Evolutionary conservation across 2,329 filamentous ascomycete species (phyloP), one percentile per base, ranked within the genome.

Genomic region (Pseudocercospora cruenta): DNA sequence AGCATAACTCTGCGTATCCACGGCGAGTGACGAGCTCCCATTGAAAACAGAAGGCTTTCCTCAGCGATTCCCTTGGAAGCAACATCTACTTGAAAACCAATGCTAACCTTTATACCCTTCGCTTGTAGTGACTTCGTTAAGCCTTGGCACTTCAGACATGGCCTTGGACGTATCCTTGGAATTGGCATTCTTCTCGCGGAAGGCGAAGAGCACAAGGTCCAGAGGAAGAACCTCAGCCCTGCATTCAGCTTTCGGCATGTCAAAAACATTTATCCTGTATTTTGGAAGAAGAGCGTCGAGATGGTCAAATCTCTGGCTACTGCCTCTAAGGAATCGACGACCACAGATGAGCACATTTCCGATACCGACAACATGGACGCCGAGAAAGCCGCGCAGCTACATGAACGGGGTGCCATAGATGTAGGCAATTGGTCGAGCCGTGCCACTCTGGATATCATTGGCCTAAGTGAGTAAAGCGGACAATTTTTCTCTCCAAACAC

Each of bases 121-220:
- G 31, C 31, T 33, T 33, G 7, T 8, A 43, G 39, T 69, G 82
- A 84, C 14, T 84, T 85, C 70, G 73, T 83, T 66, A 85, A 84
- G 73, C 83, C 83, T 0, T 62, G 62, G 9, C 76, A 80, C 3
- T 67, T 84, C n/a, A 75, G 86, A 36, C 79, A 79, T 51, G 83
- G 84, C 1, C 80, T 94, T 3, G 86, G 85, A 1, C 83, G 87
- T 22, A 82, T 93, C 26, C 82, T 94, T 12, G 90, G 92, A 9
- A 80, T 89, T 12, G 91, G 91, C 9, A 81, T 94, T 14, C 80
- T 97, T 43, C 82, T 97, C 10, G 91, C 92, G 1, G 94, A 97
- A 78, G 94, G 94, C n/a, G 91, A 96, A 12, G 91, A 94, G 73
- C 94, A 97, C 78, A 95, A 91, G 80, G 82, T 87, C 2, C 83